A percentile compares a stretch with the other conserved stretches of the same genome.
These are phyloP conservation scores for Cucurbita maxima DNA, from an alignment of 306 rosid species.

Conservation along the genomic window DNA sequence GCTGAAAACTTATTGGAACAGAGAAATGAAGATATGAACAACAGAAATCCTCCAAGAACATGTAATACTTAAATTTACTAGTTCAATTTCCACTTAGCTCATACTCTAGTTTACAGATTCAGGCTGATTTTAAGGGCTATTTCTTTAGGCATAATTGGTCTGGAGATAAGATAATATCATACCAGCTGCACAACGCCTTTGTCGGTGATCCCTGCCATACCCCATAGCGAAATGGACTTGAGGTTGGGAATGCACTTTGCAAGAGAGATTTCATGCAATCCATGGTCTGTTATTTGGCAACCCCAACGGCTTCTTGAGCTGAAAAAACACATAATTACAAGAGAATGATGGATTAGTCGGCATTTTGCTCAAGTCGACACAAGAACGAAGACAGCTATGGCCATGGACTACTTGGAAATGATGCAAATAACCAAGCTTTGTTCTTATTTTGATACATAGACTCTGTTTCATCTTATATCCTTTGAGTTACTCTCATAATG, in stretches of 20 bases:
- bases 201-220: slow-evolving; percentile 84
- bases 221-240: slow-evolving; percentile 81
- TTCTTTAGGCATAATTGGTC: background rate
- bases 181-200: slow-evolving; percentile 78
- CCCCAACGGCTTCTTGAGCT: slow-evolving; percentile 90
- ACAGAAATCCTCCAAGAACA: background rate
- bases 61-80: background rate
- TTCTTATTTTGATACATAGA: background rate
- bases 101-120: background rate
- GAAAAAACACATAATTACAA: slow-evolving; percentile 5
- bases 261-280: slow-evolving; percentile 48
- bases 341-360: background rate
- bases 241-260: slow-evolving; percentile 62
- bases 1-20: background rate
- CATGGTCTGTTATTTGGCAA: slow-evolving; percentile 66
- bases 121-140: background rate
- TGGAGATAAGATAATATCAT: slow-evolving; percentile 6
- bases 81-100: background rate
- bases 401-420: background rate
- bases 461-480: background rate
- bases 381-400: background rate
- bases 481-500: background rate
- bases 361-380: background rate
- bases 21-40: background rate
- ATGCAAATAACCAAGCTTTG: background rate